A percentile compares a stretch with the other conserved stretches of the same genome.
phyloP scores from a whole-genome alignment of 192 early-diverging fungal species.

The Rhizophlyctis rosea region DNA sequence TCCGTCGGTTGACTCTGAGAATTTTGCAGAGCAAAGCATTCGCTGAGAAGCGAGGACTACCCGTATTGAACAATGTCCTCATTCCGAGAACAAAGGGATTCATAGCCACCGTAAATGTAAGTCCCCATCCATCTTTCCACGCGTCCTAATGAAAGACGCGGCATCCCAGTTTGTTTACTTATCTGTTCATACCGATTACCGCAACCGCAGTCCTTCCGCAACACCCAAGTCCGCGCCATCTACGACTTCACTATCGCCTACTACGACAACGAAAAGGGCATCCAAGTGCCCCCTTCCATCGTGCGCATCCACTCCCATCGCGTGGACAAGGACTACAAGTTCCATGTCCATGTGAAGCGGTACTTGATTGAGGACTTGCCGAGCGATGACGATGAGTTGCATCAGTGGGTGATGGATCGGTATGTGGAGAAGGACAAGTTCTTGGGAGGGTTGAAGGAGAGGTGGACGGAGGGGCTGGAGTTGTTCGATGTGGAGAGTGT shows the following conservation, averaged over 20 bases:
- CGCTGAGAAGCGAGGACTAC: neutral
- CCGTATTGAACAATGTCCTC: constrained; percentile 1
- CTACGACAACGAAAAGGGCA: neutral
- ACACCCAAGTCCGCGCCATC: neutral
- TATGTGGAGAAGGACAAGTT: neutral
- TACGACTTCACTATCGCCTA: constrained; percentile 1
- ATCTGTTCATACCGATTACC: too few species aligned
- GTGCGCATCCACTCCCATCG: neutral
- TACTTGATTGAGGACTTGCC: neutral
- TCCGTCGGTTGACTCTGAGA: neutral
- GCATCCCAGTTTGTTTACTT: neutral
- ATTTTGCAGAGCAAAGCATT: neutral
- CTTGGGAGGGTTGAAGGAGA: neutral
- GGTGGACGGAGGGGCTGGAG: constrained; percentile 1
- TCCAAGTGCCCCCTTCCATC: neutral
- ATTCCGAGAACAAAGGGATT: neutral
- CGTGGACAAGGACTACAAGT: neutral
- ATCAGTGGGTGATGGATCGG: neutral
- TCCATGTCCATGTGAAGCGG: neutral
- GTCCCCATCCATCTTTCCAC: neutral
- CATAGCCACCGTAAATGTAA: neutral
- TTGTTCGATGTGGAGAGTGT: too few species aligned
- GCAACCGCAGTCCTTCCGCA: neutral
- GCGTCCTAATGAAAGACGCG: neutral
- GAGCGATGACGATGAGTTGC: neutral